phyloP scores from a whole-genome alignment of 495 filamentous ascomycete species.

The Tuber borchii region DNA sequence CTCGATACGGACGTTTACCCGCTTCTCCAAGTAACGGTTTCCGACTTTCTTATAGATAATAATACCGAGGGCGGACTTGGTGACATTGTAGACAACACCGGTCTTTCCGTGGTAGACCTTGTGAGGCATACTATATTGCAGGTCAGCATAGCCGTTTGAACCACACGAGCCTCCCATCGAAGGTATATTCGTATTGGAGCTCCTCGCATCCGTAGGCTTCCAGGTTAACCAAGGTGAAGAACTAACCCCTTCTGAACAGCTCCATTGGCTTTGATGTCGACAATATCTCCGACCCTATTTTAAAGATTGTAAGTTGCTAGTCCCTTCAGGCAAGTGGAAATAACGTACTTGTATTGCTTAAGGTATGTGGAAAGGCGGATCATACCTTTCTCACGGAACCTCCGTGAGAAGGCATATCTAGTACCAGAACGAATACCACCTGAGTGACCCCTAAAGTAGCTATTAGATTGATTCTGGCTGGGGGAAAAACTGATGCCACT shows the following conservation, averaged over 20 bases:
- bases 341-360: slow-evolving; percentile 72
- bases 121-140: slow-evolving; percentile 75
- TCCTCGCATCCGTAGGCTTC: slow-evolving; percentile 37
- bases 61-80: slow-evolving; percentile 90
- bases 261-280: slow-evolving; percentile 94
- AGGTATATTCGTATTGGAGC: slow-evolving; percentile 23
- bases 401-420: slow-evolving; percentile 89
- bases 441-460: slow-evolving; percentile 77
- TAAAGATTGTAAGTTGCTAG: slow-evolving; percentile 31
- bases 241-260: slow-evolving; percentile 96
- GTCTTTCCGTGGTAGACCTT: slow-evolving; percentile 99
- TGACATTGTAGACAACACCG: slow-evolving; percentile 95
- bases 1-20: slow-evolving; percentile 96
- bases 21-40: slow-evolving; percentile 99
- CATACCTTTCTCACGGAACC: slow-evolving; percentile 87
- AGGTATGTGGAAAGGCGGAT: slow-evolving; percentile 89
- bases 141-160: slow-evolving; percentile 12
- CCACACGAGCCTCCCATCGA: background rate
- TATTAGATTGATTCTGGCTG: slow-evolving; percentile 39
- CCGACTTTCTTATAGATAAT: slow-evolving; percentile 98
- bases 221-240: slow-evolving; percentile 25
- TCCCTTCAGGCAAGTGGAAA: slow-evolving; percentile 26
- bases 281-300: slow-evolving; percentile 86
- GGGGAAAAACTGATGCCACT: slow-evolving; percentile 4
- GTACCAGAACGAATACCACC: slow-evolving; percentile 91